Base-by-base conservation (phyloP, 176 grass and related monocot genomes). In the Aegilops sharonensis region DNA sequence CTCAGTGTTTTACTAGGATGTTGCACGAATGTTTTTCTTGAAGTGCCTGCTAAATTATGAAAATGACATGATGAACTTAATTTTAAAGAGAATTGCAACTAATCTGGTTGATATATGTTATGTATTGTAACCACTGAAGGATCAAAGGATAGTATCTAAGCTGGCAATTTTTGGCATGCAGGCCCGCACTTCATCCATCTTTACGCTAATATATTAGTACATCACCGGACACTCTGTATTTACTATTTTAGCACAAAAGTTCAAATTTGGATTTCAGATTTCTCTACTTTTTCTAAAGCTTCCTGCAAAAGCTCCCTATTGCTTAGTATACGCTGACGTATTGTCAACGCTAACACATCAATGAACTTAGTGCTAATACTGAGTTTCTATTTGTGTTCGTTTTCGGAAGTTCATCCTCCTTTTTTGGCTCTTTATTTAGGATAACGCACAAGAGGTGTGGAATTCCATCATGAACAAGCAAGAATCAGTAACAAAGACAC, bases 381-480 rank as follows among this genome's bases (percentile, higher is more conserved):
- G 15, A 9, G 31, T 36, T 35, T 60, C 3, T 43, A 24, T 80
- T 84, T 68, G 61, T 54, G 32, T 77, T 30, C 37, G 69, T 12
- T 35, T 25, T 32, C 18, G 24, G 3, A 54, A 84, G 30, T 47
- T 62, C 27, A 81, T 76, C 6, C 56, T 68, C 27, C 5, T 68
- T 27, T 32, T 72, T 66, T 65, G 5, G 18, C 52, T 85, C 5
- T 73, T 77, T 75, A 43, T 85, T 48, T 25, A 92, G 88, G 78
- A 89, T 62, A 83, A 82, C 1, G 36, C 79, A 77, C 64, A 64
- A 27, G 76, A 85, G 82, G 70, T 81, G 74, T 77, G 87, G 84
- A 82, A 75, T 69, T 92, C 84, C 45, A 81, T 88, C 18, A 21
- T 78, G 77, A 45, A 56, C 59, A 82, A 74, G 75, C 84, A 82